Evolutionary conservation across 1,139 yeast genomes (phyloP).

Genomic region (Magnusiomyces paraingens): DNA sequence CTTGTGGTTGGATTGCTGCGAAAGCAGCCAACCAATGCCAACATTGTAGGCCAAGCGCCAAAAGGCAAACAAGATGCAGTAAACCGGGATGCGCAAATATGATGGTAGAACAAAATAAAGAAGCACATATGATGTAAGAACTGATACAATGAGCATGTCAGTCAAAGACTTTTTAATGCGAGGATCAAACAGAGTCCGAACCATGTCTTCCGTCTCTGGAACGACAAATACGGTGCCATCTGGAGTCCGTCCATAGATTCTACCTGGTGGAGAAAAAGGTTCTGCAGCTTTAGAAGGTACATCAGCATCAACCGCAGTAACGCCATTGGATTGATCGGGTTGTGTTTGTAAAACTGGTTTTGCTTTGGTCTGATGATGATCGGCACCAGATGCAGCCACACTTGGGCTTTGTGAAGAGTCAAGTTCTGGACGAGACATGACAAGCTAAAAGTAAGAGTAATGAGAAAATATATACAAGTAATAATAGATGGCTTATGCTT

Average conservation of each 20-base stretch:
- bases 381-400: too few species aligned
- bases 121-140: conserved; percentile 46
- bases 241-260: conserved; percentile 14
- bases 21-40: conserved; percentile 70
- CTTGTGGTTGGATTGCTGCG: conserved; percentile 58
- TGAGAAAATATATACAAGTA: too few species aligned
- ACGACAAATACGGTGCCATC: conserved; percentile 44
- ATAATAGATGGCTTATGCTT: too few species aligned
- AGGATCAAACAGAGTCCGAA: conserved; percentile 75
- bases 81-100: conserved; percentile 39
- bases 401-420: too few species aligned
- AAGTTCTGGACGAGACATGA: too few species aligned
- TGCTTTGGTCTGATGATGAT: too few species aligned
- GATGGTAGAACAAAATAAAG: conserved; percentile 39
- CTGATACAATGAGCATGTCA: conserved; percentile 52
- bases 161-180: conserved; percentile 60
- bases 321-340: neutral
- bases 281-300: conserved; percentile 1
- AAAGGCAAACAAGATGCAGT: conserved; percentile 52
- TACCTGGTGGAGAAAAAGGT: conserved; percentile 1
- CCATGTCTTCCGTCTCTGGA: conserved; percentile 84
- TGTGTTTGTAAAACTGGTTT: too few species aligned
- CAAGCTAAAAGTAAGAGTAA: too few species aligned
- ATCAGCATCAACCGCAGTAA: neutral
- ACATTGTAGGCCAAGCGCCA: conserved; percentile 77